Evolutionary conservation across 1,284 basidiomycete genomes (phyloP).

Genomic region (Trametes sp.): DNA sequence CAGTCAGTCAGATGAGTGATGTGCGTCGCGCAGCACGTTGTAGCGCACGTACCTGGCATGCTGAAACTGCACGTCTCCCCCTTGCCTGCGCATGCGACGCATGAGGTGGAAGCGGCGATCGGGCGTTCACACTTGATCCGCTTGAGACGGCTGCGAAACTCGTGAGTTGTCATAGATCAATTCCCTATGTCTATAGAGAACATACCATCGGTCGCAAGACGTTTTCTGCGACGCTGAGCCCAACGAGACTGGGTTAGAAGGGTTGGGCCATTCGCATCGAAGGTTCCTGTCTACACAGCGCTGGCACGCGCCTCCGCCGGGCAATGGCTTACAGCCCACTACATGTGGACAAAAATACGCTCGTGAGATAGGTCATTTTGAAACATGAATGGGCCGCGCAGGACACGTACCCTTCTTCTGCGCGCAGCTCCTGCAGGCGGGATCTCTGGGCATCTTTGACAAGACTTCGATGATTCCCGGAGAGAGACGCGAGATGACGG

Average conservation of each 20-base stretch:
- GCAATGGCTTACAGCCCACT: constrained; percentile 1
- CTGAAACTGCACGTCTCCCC: neutral
- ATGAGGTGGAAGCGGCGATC: neutral
- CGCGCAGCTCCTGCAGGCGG: constrained; percentile 5
- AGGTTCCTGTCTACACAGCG: constrained; percentile 1
- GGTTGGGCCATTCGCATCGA: constrained; percentile 1
- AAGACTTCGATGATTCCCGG: neutral
- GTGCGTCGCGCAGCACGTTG: too few species aligned
- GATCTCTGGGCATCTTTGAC: constrained; percentile 1
- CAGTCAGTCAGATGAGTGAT: neutral
- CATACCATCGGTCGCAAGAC: constrained; percentile 6
- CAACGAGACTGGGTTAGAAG: too few species aligned
- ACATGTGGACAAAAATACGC: neutral
- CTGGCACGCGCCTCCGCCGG: neutral
- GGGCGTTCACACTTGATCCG: constrained; percentile 8
- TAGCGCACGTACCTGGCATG: neutral
- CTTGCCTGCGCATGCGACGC: neutral
- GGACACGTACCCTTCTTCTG: constrained; percentile 10
- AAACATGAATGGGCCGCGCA: neutral
- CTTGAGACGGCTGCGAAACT: neutral
- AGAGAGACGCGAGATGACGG: neutral
- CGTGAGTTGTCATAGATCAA: neutral
- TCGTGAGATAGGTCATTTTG: neutral
- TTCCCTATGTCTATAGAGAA: neutral
- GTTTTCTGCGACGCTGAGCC: neutral